phyloP scores from a whole-genome alignment of 352 stramenopile genomes.

The Phytophthora hibernalis region DNA sequence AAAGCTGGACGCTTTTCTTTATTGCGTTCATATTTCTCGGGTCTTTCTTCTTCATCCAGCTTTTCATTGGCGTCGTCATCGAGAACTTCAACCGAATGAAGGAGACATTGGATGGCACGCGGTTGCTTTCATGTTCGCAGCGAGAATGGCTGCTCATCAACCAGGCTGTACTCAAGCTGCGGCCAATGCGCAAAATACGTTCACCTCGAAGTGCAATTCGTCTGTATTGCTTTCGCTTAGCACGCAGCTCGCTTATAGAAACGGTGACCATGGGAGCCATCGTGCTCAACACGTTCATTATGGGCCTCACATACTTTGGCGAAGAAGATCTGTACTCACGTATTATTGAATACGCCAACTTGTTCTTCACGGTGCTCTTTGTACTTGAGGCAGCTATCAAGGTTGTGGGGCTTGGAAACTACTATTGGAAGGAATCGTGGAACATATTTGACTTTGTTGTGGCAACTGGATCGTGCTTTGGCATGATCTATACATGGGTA shows the following conservation, averaged over 20 bases:
- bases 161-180: conserved; percentile 51
- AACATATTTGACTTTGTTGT: conserved; percentile 88
- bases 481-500: conserved; percentile 55
- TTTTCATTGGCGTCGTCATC: conserved; percentile 93
- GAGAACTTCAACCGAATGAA: conserved; percentile 92
- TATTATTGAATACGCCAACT: conserved; percentile 78
- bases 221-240: conserved; percentile 51
- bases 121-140: conserved; percentile 76
- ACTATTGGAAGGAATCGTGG: conserved; percentile 85
- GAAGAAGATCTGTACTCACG: conserved; percentile 64
- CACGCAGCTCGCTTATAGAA: conserved; percentile 69
- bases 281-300: conserved; percentile 85
- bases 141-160: conserved; percentile 80
- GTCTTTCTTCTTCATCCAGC: conserved; percentile 92
- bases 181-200: conserved; percentile 49
- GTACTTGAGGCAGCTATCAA: conserved; percentile 83
- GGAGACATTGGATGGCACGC: conserved; percentile 64
- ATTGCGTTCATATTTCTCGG: conserved; percentile 90
- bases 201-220: conserved; percentile 47
- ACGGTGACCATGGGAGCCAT: conserved; percentile 83
- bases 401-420: conserved; percentile 67
- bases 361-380: conserved; percentile 86
- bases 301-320: conserved; percentile 87
- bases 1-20: conserved; percentile 85
- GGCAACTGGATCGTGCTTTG: conserved; percentile 53